Base-by-base conservation (phyloP, 768 basidiomycete genomes). In the Dentipellis fragilis region DNA sequence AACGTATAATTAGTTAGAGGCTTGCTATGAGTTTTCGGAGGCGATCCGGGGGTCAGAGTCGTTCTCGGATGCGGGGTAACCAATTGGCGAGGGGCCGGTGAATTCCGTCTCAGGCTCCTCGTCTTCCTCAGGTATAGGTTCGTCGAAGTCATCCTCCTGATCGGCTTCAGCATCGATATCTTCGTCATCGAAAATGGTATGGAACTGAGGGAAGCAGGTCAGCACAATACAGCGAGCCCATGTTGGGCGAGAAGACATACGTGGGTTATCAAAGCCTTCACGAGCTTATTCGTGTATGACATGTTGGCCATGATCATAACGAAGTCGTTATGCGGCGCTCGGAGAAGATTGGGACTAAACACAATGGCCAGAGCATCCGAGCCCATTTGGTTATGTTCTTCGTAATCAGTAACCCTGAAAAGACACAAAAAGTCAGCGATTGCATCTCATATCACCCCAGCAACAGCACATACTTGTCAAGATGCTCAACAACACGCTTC, bases 311-410 rank as follows among this genome's bases (percentile, higher is more conserved):
- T 74, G 62, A 89, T 85, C 68, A 85, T 75, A 10, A 78, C 80
- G 68, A 89, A 85, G 65, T 89, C 85, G 58, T 87, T 87, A 64
- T 85, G 81, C 2, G 86, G 87, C 3, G 87, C 84, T 17, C 88
- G 82, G 52, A 89, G 66, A 49, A 91, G 68, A 64, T 89, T 90
- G 6, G 87, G 89, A 58, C 87, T 87, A 68, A 92, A 91, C 16
- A 92, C 89, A 52, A 91, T 90, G 0, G 91, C 85, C 3, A 93
- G 74, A 7, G 86, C 83, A 60, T 91, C 85, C 1, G 88, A 83
- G 1, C 87, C 89, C 91, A 93, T 93, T 57, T 93, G 90, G 62
- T 92, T 93, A 50, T 83, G 78, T 56, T 92, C 89, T 65, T 93
- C 89, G 68, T 78, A 89, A 64, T 92, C 89, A 4, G 89, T 88